phyloP scores from a whole-genome alignment of 768 basidiomycete species.

The Lentinus brumalis region DNA sequence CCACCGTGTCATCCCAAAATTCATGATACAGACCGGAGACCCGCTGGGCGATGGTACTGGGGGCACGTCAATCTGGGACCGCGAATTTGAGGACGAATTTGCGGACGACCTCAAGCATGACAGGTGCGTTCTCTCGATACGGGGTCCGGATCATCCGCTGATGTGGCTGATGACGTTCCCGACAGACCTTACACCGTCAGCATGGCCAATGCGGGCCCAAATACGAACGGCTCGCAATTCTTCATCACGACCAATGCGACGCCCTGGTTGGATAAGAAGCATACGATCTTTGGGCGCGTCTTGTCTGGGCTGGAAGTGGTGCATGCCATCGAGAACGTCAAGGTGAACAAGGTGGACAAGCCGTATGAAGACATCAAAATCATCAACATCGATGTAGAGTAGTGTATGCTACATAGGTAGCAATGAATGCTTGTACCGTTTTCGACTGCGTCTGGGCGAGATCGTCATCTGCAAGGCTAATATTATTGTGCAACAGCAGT shows the following conservation, averaged over 20 bases:
- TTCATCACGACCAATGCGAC: slow-evolving; percentile 96
- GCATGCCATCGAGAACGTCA: slow-evolving; percentile 89
- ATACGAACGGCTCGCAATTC: slow-evolving; percentile 95
- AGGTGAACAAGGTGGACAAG: slow-evolving; percentile 82
- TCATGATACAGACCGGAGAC: slow-evolving; percentile 97
- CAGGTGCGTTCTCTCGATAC: slow-evolving; percentile 49
- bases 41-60: slow-evolving; percentile 95
- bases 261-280: slow-evolving; percentile 90
- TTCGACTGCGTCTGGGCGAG: too few relatives aligned
- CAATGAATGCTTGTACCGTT: too few relatives aligned
- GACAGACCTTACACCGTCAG: slow-evolving; percentile 89
- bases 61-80: slow-evolving; percentile 87
- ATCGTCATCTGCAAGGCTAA: too few relatives aligned
- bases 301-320: slow-evolving; percentile 87
- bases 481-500: too few relatives aligned
- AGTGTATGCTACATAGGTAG: slow-evolving; percentile 16
- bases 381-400: slow-evolving; percentile 75
- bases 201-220: slow-evolving; percentile 92
- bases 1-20: slow-evolving; percentile 97
- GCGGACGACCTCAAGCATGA: slow-evolving; percentile 88
- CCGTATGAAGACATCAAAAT: slow-evolving; percentile 95
- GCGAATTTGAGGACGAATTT: slow-evolving; percentile 93
- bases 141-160: background rate
- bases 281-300: slow-evolving; percentile 92
- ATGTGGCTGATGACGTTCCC: background rate